Base-by-base conservation (phyloP, 163 green algal genomes). In the Prototheca cutis region DNA sequence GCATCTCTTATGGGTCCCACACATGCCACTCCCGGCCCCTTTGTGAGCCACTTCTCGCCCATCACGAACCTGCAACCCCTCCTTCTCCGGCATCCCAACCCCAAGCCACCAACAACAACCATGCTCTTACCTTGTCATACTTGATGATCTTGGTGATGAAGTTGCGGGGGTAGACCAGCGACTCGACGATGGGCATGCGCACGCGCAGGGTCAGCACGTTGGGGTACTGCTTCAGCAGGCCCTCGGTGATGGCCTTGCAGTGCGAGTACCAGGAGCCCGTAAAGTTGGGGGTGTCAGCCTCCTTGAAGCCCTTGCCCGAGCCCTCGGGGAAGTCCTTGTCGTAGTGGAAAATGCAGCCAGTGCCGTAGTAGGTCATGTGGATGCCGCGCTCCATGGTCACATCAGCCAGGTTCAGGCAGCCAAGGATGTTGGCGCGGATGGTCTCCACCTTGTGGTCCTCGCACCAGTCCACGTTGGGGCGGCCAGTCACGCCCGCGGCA, bases 81-180 rank as follows among this genome's bases (percentile, higher is more conserved):
- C 13, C 3, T 19, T 29, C 34, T 52, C 6, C 33, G 1, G 8
- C 25, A 5, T 13, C 34, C n/a, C n/a, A n/a, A n/a, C n/a, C n/a
- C n/a, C n/a, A n/a, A n/a, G n/a, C n/a, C n/a, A n/a, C n/a, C n/a
- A n/a, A n/a, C n/a, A n/a, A n/a, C n/a, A n/a, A n/a, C n/a, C n/a
- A n/a, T n/a, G n/a, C 7, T 32, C 36, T 72, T 40, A 58, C 52
- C 78, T 91, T 90, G 53, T 89, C 79, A 66, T 94, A 95, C 67
- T 93, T 92, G 67, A 95, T 90, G 75, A 97, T 97, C 75, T 97
- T 98, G 51, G 87, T 95, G 80, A 98, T 95, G 76, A 98, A 98
- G 73, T 98, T 98, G 62, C 91, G 80, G 5, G 84, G 82, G 71
- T 97, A 96, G 4, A 62, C 69, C 3, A 98, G 66, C 74, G 95